phyloP scores from a whole-genome alignment of 1,284 basidiomycete genomes.

The Cutaneotrichosporon spelunceum region DNA sequence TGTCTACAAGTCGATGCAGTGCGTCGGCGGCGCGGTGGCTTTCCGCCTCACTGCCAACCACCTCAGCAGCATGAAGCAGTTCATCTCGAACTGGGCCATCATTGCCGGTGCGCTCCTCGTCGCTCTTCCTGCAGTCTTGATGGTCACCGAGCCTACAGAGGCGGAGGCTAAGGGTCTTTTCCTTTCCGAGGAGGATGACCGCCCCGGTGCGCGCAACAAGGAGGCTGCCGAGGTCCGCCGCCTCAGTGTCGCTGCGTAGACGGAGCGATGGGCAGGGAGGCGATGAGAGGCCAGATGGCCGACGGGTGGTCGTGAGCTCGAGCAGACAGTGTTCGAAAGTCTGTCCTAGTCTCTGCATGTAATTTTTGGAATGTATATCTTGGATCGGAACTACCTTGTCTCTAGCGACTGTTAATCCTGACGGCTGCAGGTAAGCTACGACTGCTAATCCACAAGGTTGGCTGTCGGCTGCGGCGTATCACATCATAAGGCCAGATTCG shows the following conservation, averaged over 20 bases:
- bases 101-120: slow-evolving; percentile 21
- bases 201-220: slow-evolving; percentile 16
- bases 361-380: neutral
- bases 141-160: slow-evolving; percentile 26
- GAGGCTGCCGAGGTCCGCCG: neutral
- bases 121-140: slow-evolving; percentile 24
- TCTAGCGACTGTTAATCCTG: too few species aligned
- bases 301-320: neutral
- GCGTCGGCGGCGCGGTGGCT: slow-evolving; percentile 24
- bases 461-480: too few species aligned
- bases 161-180: slow-evolving; percentile 20
- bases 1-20: slow-evolving; percentile 29
- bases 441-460: too few species aligned
- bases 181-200: slow-evolving; percentile 20
- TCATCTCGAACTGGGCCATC: slow-evolving; percentile 29
- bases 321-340: neutral
- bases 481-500: too few species aligned
- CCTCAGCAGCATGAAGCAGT: slow-evolving; percentile 24
- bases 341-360: neutral
- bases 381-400: neutral
- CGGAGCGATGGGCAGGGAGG: neutral
- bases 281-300: too few species aligned
- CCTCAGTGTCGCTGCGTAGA: neutral
- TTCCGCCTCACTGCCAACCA: slow-evolving; percentile 23
- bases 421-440: too few species aligned